Conservation (phyloP, 805 yeast genomes). For the Trichomonascus vanleenenianus region DNA sequence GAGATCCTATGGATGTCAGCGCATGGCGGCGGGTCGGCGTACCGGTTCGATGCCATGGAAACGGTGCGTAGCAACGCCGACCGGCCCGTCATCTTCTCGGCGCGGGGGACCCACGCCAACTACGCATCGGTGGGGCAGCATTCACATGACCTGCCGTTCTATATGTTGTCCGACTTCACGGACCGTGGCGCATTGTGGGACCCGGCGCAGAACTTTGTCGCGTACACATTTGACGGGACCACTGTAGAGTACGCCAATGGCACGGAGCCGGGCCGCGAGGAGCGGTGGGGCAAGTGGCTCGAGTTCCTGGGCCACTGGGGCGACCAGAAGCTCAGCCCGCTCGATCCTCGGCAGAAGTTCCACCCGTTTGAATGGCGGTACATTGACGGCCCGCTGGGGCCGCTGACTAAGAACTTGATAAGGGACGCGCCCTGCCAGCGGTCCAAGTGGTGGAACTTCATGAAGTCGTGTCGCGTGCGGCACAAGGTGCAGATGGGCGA, state of each 20-base stretch:
- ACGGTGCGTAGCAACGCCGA: conserved; percentile 38
- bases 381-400: conserved; percentile 92
- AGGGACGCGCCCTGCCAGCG: conserved; percentile 73
- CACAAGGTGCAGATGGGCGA: conserved; percentile 69
- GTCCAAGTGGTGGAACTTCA: conserved; percentile 87
- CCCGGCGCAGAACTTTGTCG: conserved; percentile 73
- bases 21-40: conserved; percentile 96
- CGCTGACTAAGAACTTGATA: conserved; percentile 65
- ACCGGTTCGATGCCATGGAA: conserved; percentile 67
- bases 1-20: conserved; percentile 93
- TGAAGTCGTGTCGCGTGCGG: conserved; percentile 76
- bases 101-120: conserved; percentile 96
- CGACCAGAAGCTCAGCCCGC: conserved; percentile 54
- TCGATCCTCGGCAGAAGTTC: conserved; percentile 77
- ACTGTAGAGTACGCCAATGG: conserved; percentile 35
- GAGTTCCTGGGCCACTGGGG: conserved; percentile 85
- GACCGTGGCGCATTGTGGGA: conserved; percentile 96
- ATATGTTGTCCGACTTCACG: conserved; percentile 84
- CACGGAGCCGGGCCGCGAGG: conserved; percentile 44
- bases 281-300: conserved; percentile 66
- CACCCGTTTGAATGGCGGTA: conserved; percentile 85
- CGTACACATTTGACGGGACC: conserved; percentile 68
- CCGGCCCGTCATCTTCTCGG: conserved; percentile 78
- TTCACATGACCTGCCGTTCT: conserved; percentile 90
- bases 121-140: conserved; percentile 95